These are phyloP conservation scores for Mycosphaerelloides madeirae DNA, from an alignment of 2,329 filamentous ascomycete genomes.

Conservation along the genomic window DNA sequence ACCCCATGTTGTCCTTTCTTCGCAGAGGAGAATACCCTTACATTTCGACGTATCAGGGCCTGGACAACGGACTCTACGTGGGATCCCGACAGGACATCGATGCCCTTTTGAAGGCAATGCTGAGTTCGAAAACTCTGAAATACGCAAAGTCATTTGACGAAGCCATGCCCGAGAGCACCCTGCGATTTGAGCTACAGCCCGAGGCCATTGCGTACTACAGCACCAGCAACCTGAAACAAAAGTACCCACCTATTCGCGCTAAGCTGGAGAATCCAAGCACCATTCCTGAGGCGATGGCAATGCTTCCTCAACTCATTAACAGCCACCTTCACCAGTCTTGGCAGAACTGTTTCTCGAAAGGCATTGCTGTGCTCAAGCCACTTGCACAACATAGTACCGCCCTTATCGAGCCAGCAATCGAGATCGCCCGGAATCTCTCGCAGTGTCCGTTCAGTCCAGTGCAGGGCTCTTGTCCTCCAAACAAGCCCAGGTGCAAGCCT, in stretches of 20 bases:
- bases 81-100: conserved; percentile 56
- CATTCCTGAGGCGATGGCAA: conserved; percentile 55
- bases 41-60: conserved; percentile 67
- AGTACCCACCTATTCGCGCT: conserved; percentile 64
- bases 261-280: conserved; percentile 51
- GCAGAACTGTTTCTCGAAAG: conserved; percentile 70
- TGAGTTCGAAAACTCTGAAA: conserved; percentile 51
- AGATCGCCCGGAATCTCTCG: conserved; percentile 69
- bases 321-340: conserved; percentile 80
- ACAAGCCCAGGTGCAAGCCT: conserved; percentile 65
- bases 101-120: conserved; percentile 38
- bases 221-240: conserved; percentile 54
- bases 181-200: conserved; percentile 61
- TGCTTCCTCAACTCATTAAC: conserved; percentile 72
- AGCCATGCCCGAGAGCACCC: conserved; percentile 54
- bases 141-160: conserved; percentile 60
- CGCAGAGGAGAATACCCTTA: conserved; percentile 69
- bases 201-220: conserved; percentile 75
- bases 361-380: conserved; percentile 78
- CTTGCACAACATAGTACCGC: conserved; percentile 68
- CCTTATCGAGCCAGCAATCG: conserved; percentile 63
- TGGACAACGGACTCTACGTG: conserved; percentile 68
- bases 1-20: conserved; percentile 66
- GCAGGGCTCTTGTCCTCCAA: conserved; percentile 77
- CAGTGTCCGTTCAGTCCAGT: conserved; percentile 70